phyloP scores from a whole-genome alignment of 306 rosid genomes.

The Gillenia trifoliata region DNA sequence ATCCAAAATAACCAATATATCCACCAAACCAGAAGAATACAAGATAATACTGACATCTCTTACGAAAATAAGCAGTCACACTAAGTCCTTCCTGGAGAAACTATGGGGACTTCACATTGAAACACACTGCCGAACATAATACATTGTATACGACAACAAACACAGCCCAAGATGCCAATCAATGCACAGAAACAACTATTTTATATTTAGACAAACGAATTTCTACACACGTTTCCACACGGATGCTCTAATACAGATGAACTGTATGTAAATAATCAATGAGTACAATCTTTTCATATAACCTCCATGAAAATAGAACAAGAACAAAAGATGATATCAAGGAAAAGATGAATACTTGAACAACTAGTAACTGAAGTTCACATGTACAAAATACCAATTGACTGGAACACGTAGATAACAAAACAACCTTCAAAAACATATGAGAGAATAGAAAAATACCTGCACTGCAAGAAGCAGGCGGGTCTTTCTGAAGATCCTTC shows the following conservation, averaged over 20 bases:
- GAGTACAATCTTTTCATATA: background rate
- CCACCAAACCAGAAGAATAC: background rate
- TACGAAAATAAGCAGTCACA: background rate
- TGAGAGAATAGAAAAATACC: constrained; percentile 15
- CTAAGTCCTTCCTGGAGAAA: background rate
- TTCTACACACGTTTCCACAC: too few relatives aligned
- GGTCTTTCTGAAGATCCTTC: constrained; percentile 50
- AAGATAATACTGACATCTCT: background rate
- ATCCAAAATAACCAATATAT: background rate
- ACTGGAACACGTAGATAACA: background rate
- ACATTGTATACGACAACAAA: background rate
- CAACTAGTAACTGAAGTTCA: background rate
- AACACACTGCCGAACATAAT: background rate
- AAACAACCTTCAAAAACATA: background rate
- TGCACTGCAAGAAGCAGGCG: constrained; percentile 52
- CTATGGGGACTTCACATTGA: background rate
- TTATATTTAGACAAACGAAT: background rate
- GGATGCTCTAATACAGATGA: too few relatives aligned
- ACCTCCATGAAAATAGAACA: too few relatives aligned
- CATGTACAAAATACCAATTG: background rate
- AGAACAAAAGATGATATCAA: background rate
- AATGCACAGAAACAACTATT: background rate
- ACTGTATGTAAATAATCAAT: background rate
- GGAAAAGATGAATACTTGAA: background rate
- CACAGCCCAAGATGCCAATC: background rate